Percentiles rank a stretch among this genome's conserved stretches.
These are phyloP conservation scores for Sungouiozyma intestinalis DNA, from an alignment of 805 yeast genomes.

Conservation along the genomic window DNA sequence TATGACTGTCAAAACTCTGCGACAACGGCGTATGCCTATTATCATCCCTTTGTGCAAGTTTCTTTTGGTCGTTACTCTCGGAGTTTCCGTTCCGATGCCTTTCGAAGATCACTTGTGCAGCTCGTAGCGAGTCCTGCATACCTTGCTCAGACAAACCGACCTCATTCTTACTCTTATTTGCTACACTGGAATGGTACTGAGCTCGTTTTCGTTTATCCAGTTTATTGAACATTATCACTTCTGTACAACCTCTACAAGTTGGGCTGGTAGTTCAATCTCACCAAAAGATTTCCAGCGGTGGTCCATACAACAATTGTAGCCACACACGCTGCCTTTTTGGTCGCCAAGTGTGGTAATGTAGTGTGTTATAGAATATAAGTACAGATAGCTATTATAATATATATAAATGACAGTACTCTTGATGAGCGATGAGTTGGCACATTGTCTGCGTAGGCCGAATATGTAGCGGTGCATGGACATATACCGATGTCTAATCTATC, in stretches of 20 bases:
- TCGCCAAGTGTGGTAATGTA: too few species aligned
- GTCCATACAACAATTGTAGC: too few species aligned
- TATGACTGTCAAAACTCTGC: neutral
- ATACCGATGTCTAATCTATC: neutral
- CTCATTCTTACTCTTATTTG: conserved; percentile 1
- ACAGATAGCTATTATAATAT: too few species aligned
- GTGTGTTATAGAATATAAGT: too few species aligned
- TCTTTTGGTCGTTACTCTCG: neutral
- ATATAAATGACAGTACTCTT: too few species aligned
- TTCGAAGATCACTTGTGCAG: conserved; percentile 25
- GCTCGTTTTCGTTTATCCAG: neutral
- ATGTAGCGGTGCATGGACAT: conserved; percentile 4
- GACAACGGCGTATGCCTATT: neutral
- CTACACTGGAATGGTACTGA: neutral
- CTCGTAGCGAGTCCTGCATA: conserved; percentile 18
- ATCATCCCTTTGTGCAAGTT: neutral
- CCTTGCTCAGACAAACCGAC: conserved; percentile 11
- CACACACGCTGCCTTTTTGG: too few species aligned
- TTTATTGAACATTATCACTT: neutral
- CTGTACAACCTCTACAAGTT: too few species aligned
- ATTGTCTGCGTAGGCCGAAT: too few species aligned
- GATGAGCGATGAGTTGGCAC: too few species aligned
- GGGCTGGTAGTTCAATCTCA: too few species aligned
- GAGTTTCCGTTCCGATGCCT: conserved; percentile 11
- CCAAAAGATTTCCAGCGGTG: too few species aligned